A percentile compares a stretch with the other conserved stretches of the same genome.
phyloP scores from a whole-genome alignment of 2,329 filamentous ascomycete species.

The Bimuria novae-zelandiae region DNA sequence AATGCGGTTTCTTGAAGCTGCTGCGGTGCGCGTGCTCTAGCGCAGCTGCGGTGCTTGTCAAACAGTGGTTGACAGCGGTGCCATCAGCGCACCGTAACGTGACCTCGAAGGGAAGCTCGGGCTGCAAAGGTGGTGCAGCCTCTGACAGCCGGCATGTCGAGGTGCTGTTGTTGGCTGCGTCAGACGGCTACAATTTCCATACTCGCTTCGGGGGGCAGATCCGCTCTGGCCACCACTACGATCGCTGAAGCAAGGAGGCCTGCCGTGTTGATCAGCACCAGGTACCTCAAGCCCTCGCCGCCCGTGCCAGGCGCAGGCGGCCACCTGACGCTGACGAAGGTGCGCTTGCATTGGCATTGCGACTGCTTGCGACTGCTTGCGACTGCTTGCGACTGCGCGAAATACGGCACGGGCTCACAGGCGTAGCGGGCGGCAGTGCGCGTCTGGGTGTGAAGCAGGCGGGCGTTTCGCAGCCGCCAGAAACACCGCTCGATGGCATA shows the following conservation, averaged over 20 bases:
- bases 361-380: no score
- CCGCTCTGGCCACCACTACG: constrained; percentile 24
- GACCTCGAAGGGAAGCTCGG: constrained; percentile 18
- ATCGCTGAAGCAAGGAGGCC: constrained; percentile 32
- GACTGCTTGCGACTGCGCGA: constrained; percentile 17
- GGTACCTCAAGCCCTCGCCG: constrained; percentile 24
- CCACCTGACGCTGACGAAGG: constrained; percentile 19
- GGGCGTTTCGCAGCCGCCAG: constrained; percentile 41
- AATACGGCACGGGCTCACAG: constrained; percentile 22
- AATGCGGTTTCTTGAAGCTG: constrained; percentile 46
- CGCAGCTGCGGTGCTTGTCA: constrained; percentile 32
- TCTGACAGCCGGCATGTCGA: constrained; percentile 18
- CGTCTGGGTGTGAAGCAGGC: constrained; percentile 36
- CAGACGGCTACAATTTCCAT: constrained; percentile 41
- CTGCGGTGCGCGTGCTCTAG: constrained; percentile 31
- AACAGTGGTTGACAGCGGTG: constrained; percentile 39
- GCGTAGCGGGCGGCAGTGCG: constrained; percentile 1
- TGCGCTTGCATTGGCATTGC: constrained; percentile 9
- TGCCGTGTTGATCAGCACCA: constrained; percentile 38
- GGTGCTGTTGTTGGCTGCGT: constrained; percentile 19
- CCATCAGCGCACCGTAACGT: constrained; percentile 31
- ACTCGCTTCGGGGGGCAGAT: constrained; percentile 40
- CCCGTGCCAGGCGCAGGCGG: constrained; percentile 37
- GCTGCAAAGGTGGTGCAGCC: constrained; percentile 13
- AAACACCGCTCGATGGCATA: constrained; percentile 23